Conservation (phyloP, 1,139 yeast species). For the Suhomyces yuchorum region DNA sequence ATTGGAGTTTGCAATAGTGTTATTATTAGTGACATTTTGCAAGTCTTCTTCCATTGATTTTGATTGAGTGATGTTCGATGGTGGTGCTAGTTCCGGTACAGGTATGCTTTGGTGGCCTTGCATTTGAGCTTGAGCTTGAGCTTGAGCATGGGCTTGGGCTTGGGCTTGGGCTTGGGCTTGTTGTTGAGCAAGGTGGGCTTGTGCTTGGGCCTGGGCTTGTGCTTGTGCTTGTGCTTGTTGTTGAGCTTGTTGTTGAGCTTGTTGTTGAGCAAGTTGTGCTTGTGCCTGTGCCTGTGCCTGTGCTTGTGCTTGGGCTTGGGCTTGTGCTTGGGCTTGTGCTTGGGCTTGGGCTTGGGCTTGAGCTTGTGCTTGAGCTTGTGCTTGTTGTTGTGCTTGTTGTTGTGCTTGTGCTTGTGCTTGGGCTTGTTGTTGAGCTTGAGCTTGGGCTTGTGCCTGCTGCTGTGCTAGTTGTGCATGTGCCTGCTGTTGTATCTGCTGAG, state of each 20-base stretch:
- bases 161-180: conserved; percentile 9
- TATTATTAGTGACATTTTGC: conserved; percentile 15
- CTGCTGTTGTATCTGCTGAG: conserved; percentile 19
- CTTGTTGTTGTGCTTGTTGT: conserved; percentile 20
- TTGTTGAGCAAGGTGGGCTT: conserved; percentile 11
- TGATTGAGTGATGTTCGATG: conserved; percentile 3
- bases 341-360: conserved; percentile 19
- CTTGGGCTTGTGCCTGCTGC: conserved; percentile 18
- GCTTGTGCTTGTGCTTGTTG: conserved; percentile 9
- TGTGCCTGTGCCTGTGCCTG: conserved; percentile 15
- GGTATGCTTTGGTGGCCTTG: conserved; percentile 11
- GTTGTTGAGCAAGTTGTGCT: conserved; percentile 2
- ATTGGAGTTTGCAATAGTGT: conserved; percentile 17
- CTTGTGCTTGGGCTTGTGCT: conserved; percentile 20
- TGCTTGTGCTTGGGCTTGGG: conserved; percentile 18
- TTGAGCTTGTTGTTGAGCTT: conserved; percentile 18
- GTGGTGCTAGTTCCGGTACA: conserved; percentile 12
- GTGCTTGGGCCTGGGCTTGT: conserved; percentile 9
- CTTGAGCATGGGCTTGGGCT: conserved; percentile 9
- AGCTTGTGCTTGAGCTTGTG: conserved; percentile 19
- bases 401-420: too few relatives aligned
- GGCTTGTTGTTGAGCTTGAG: too few relatives aligned
- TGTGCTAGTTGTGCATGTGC: conserved; percentile 19
- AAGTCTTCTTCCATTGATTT: conserved; percentile 4
- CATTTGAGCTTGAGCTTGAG: conserved; percentile 12